These are phyloP conservation scores for Ananas comosus DNA, from an alignment of 176 grass and related monocot species.

Conservation along the genomic window DNA sequence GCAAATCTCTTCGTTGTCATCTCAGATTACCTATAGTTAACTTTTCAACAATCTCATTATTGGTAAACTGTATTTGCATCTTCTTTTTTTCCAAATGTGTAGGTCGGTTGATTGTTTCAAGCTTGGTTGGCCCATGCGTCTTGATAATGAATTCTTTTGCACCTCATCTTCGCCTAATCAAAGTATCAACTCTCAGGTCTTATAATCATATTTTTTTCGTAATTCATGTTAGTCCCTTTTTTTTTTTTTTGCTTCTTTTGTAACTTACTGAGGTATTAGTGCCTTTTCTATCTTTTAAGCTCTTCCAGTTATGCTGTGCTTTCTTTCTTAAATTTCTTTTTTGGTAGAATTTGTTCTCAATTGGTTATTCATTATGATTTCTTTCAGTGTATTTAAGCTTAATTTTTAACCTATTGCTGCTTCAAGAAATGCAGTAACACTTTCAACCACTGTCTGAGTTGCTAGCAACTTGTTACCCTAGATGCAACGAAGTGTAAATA, in stretches of 20 bases:
- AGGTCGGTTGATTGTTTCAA: slow-evolving; percentile 95
- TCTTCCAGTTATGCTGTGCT: neutral
- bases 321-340: neutral
- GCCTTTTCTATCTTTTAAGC: neutral
- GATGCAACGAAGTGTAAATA: too few relatives aligned
- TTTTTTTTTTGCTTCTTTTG: slow-evolving; percentile 2
- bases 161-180: slow-evolving; percentile 25
- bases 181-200: slow-evolving; percentile 35
- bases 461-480: too few relatives aligned
- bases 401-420: too few relatives aligned
- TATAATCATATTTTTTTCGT: neutral
- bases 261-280: slow-evolving; percentile 2
- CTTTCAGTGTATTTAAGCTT: neutral
- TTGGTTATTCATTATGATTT: slow-evolving; percentile 3
- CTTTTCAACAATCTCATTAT: slow-evolving; percentile 6
- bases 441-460: too few relatives aligned
- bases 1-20: slow-evolving; percentile 15
- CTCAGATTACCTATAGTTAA: neutral
- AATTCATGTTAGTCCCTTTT: slow-evolving; percentile 1
- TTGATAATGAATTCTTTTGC: slow-evolving; percentile 69
- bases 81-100: neutral
- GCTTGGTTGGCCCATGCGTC: slow-evolving; percentile 94
- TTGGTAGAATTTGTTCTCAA: neutral
- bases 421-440: too few relatives aligned
- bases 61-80: too few relatives aligned